Evolutionary conservation across 78 protist species (phyloP).

Genomic region (Emiliania huxleyi): DNA sequence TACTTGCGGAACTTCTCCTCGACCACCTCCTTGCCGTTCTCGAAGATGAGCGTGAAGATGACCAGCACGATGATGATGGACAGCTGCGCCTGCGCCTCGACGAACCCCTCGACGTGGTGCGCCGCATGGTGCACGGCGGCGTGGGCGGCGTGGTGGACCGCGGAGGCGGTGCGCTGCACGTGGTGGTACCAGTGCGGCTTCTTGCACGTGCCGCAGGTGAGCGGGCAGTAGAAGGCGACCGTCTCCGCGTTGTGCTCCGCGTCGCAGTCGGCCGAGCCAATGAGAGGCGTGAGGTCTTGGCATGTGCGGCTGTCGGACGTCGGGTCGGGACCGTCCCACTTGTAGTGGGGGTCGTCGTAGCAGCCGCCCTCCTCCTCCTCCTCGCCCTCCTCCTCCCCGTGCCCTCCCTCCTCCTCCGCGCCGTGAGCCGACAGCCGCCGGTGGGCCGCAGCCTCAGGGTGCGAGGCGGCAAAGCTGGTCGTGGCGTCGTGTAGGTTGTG

Average conservation of each 20-base stretch:
- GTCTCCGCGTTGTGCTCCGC: not conserved
- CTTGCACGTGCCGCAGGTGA: too few relatives aligned
- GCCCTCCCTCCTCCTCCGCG: too few relatives aligned
- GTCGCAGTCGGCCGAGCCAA: not conserved
- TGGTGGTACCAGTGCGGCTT: too few relatives aligned
- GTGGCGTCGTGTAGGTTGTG: not conserved
- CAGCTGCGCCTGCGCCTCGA: not conserved
- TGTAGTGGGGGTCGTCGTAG: too few relatives aligned
- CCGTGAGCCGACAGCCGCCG: too few relatives aligned
- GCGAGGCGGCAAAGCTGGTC: too few relatives aligned
- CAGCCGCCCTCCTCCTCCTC: too few relatives aligned
- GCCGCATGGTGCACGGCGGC: not conserved
- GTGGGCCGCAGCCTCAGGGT: too few relatives aligned
- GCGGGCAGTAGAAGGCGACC: not conserved
- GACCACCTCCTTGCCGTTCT: not conserved
- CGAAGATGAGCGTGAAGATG: not conserved
- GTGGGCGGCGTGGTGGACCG: not conserved
- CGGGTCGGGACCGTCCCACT: too few relatives aligned
- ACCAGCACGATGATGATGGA: not conserved
- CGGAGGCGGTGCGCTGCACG: not conserved
- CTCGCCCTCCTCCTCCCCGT: too few relatives aligned
- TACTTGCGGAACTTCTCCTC: not conserved
- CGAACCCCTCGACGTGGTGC: not conserved
- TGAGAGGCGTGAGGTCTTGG: too few relatives aligned
- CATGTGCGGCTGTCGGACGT: too few relatives aligned